Conservation (phyloP, 306 rosid genomes). For the Cucumis melo region DNA sequence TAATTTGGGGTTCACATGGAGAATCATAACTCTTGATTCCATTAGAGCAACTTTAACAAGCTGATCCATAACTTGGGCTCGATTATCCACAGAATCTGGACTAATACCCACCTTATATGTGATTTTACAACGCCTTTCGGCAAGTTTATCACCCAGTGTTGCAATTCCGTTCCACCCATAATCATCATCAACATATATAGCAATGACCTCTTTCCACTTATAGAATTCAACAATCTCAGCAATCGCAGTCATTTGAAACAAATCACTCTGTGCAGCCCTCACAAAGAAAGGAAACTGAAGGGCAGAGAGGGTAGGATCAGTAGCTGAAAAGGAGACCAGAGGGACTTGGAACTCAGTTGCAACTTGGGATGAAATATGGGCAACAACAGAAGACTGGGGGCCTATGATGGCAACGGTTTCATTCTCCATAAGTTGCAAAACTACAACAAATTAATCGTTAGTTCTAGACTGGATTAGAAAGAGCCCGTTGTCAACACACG, state of each 20-base stretch:
- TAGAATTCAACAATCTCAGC: conserved; percentile 58
- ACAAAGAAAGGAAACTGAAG: conserved; percentile 78
- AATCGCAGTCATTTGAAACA: conserved; percentile 75
- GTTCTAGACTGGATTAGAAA: neutral
- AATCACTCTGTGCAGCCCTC: conserved; percentile 68
- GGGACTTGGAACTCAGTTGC: conserved; percentile 88
- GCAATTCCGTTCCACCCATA: conserved; percentile 70
- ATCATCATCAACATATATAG: conserved; percentile 73
- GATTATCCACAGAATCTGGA: conserved; percentile 24
- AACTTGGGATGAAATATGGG: conserved; percentile 71
- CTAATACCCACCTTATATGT: conserved; percentile 53
- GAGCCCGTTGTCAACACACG: neutral
- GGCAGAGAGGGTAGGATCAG: conserved; percentile 82
- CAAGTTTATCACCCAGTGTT: conserved; percentile 52
- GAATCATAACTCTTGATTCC: conserved; percentile 82
- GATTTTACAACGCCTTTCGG: conserved; percentile 57
- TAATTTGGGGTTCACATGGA: conserved; percentile 58
- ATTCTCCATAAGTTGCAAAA: conserved; percentile 80
- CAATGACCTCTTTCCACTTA: conserved; percentile 77
- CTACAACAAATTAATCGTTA: conserved; percentile 28
- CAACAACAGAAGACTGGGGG: conserved; percentile 90
- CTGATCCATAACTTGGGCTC: conserved; percentile 39
- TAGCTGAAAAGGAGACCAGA: conserved; percentile 72
- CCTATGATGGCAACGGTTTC: conserved; percentile 66
- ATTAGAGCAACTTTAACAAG: conserved; percentile 55